Conservation (phyloP, 2,329 filamentous ascomycete genomes). For the Colletotrichum salicis region DNA sequence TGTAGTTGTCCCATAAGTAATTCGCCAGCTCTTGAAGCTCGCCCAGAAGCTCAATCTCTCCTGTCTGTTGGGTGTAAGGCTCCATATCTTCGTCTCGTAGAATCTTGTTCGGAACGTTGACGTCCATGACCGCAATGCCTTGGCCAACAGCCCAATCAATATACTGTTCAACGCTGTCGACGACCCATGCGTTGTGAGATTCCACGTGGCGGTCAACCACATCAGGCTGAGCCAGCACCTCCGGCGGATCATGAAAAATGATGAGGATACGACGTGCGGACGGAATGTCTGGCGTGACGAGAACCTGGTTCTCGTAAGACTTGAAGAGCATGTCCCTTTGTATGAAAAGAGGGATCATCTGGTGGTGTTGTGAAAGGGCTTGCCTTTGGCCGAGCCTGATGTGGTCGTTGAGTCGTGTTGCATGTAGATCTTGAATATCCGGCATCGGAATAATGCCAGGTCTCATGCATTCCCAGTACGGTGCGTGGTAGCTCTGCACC, state of each 20-base stretch:
- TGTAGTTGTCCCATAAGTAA: conserved; percentile 97
- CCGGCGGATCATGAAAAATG: conserved; percentile 90
- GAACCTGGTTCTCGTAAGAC: conserved; percentile 86
- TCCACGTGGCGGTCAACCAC: conserved; percentile 78
- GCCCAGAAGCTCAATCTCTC: conserved; percentile 62
- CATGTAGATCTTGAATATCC: conserved; percentile 62
- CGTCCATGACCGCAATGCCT: conserved; percentile 86
- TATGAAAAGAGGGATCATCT: conserved; percentile 84
- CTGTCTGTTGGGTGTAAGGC: conserved; percentile 55
- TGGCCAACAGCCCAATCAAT: conserved; percentile 84
- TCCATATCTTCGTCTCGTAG: conserved; percentile 69
- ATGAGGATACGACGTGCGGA: conserved; percentile 77
- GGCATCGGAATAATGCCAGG: conserved; percentile 69
- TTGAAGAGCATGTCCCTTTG: conserved; percentile 78
- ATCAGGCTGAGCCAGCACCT: conserved; percentile 74
- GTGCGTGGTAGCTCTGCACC: conserved; percentile 70
- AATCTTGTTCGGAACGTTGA: conserved; percentile 86
- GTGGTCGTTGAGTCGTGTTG: conserved; percentile 79
- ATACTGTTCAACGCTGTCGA: conserved; percentile 83
- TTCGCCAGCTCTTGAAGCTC: conserved; percentile 79
- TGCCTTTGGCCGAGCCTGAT: conserved; percentile 81
- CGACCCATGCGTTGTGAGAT: conserved; percentile 87
- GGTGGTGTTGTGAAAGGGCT: conserved; percentile 74
- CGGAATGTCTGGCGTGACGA: conserved; percentile 80
- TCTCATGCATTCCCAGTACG: conserved; percentile 90